Evolutionary conservation across 2,329 filamentous ascomycete genomes (phyloP), one percentile per base, ranked within the genome.

Genomic region (Fusarium sambucinum): DNA sequence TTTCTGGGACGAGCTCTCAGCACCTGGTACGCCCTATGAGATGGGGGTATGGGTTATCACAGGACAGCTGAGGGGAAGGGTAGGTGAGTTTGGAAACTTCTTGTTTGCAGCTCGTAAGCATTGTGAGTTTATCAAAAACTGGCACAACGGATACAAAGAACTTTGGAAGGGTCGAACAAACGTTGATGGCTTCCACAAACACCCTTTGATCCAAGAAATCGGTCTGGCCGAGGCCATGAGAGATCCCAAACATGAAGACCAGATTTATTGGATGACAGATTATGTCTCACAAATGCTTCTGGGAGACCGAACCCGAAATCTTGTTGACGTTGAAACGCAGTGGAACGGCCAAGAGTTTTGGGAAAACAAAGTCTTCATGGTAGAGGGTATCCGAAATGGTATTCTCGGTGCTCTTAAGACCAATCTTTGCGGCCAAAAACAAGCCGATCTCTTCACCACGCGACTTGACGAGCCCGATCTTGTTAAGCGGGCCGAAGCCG

Each of bases 121-220:
- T 2, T 81, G 80, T 57, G 46, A 72, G 3, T 83, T 84, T 41
- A 80, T 84, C 63, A 78, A 76, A 52, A 77, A 76, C 70, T 83
- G 82, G 82, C 78, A 82, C 58, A 45, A 76, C 3, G 66, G 77
- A 1, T 82, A 77, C 66, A 75, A 73, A 13, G 73, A 76, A 41
- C 66, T 81, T 0, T 82, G 80, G 80, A 72, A 63, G 5, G 75
- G 66, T 1, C 71, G 63, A 5, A 77, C 77, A 4, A 79, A 76
- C n/a, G 72, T 69, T 4, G 69, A 73, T 6, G 79, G 75, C 3
- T 77, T 80, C 50, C 74, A 78, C 27, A 58, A 69, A 3, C 68
- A 68, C 14, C 73, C 78, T 6, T 35, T 80, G 2, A 63, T 78
- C 0, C 42, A 68, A 12, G 76, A 79, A 6, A 75, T 79, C 11